Conservation (phyloP, 352 stramenopile genomes). For the Phytophthora sp. region DNA sequence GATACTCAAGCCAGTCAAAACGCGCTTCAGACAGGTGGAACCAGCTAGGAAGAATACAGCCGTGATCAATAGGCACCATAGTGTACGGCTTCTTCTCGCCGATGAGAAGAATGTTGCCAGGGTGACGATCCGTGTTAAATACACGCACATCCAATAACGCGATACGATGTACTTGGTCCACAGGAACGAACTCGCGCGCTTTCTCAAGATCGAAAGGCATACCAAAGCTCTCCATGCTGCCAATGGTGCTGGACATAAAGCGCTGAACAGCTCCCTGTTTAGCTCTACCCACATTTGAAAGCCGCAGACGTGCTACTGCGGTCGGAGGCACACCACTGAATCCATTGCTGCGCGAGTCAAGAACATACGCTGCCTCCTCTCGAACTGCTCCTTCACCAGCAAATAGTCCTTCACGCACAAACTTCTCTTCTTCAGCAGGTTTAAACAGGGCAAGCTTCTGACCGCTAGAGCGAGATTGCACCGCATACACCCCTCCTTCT, state of each 20-base stretch:
- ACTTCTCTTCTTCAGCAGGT: constrained; percentile 78
- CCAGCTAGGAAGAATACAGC: constrained; percentile 81
- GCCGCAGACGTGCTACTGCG: constrained; percentile 64
- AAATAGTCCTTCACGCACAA: constrained; percentile 71
- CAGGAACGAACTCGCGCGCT: constrained; percentile 63
- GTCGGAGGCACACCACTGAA: constrained; percentile 83
- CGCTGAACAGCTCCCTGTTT: constrained; percentile 82
- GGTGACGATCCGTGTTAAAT: constrained; percentile 89
- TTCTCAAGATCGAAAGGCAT: constrained; percentile 73
- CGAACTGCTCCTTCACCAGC: constrained; percentile 76
- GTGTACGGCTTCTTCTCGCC: constrained; percentile 79
- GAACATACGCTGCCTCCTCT: constrained; percentile 78
- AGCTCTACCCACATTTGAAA: constrained; percentile 42
- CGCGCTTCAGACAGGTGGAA: constrained; percentile 79
- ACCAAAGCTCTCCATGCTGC: constrained; percentile 84
- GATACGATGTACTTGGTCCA: constrained; percentile 86
- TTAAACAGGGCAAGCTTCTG: constrained; percentile 87
- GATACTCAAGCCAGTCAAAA: constrained; percentile 86
- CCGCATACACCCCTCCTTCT: constrained; percentile 74
- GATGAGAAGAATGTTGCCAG: constrained; percentile 82
- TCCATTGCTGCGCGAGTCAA: constrained; percentile 69
- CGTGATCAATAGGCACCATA: constrained; percentile 81
- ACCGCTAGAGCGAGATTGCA: constrained; percentile 68
- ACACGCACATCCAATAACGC: constrained; percentile 81
- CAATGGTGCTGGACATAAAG: constrained; percentile 81